These are phyloP conservation scores for Papiliotrema nemorosa DNA, from an alignment of 1,284 basidiomycete genomes.

Conservation along the genomic window DNA sequence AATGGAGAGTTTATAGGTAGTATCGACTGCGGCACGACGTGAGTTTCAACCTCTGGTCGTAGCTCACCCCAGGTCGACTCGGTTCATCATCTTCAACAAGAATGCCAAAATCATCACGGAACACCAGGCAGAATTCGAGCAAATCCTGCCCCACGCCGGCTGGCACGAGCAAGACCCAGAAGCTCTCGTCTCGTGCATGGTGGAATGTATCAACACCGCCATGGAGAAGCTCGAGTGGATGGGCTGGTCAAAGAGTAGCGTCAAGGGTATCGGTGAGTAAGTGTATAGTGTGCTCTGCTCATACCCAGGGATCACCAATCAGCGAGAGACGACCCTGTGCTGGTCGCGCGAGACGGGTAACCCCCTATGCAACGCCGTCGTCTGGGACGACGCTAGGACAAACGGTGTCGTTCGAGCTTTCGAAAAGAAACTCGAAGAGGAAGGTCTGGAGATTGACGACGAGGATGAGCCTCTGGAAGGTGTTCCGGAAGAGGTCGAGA, in stretches of 20 bases:
- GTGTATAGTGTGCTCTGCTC: slow-evolving; percentile 1
- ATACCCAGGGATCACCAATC: slow-evolving; percentile 83
- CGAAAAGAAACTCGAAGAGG: slow-evolving; percentile 65
- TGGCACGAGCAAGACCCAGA: slow-evolving; percentile 95
- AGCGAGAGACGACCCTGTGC: slow-evolving; percentile 91
- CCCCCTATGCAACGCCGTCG: slow-evolving; percentile 83
- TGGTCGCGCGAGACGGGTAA: slow-evolving; percentile 90
- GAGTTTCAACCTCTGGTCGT: slow-evolving; percentile 40
- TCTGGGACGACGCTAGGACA: slow-evolving; percentile 94
- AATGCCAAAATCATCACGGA: slow-evolving; percentile 81
- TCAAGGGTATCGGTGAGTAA: slow-evolving; percentile 83
- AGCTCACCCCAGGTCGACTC: slow-evolving; percentile 66
- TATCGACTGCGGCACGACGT: slow-evolving; percentile 91
- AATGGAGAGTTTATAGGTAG: slow-evolving; percentile 73
- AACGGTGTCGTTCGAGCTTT: slow-evolving; percentile 75
- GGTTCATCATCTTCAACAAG: slow-evolving; percentile 91
- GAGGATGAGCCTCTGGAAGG: slow-evolving; percentile 21
- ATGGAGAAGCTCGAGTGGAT: slow-evolving; percentile 67
- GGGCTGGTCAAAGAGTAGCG: slow-evolving; percentile 68
- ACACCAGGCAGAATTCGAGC: slow-evolving; percentile 85
- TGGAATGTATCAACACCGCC: slow-evolving; percentile 72
- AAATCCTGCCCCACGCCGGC: slow-evolving; percentile 84
- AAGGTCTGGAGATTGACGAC: slow-evolving; percentile 67
- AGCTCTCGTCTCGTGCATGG: slow-evolving; percentile 75
- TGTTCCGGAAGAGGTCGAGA: slow-evolving; percentile 3